Percentiles rank a stretch among this genome's conserved stretches.
These are phyloP conservation scores for Diaporthe caulivora DNA, from an alignment of 2,329 filamentous ascomycete genomes.

Conservation along the genomic window DNA sequence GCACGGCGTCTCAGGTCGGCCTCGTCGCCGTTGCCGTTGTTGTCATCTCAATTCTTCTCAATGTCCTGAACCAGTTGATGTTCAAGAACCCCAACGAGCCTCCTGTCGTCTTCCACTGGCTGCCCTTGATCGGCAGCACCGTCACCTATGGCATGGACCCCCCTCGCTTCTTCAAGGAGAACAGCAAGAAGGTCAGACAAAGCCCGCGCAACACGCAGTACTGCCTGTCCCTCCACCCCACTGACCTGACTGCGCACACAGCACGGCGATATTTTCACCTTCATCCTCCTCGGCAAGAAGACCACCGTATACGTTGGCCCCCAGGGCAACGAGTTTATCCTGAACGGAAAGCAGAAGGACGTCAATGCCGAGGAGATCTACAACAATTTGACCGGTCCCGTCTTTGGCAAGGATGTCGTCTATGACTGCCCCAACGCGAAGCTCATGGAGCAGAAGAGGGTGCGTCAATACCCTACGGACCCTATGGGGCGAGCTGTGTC, in stretches of 20 bases:
- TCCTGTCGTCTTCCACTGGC: constrained; percentile 83
- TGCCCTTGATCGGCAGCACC: constrained; percentile 89
- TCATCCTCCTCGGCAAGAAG: constrained; percentile 63
- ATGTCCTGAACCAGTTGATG: constrained; percentile 83
- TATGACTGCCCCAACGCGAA: constrained; percentile 89
- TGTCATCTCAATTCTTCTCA: constrained; percentile 74
- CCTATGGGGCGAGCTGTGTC: neutral
- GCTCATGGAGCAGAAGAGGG: constrained; percentile 91
- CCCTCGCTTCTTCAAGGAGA: constrained; percentile 84
- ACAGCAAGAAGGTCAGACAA: constrained; percentile 72
- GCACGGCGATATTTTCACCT: constrained; percentile 67
- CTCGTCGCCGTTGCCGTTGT: constrained; percentile 59
- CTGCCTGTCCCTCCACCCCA: neutral
- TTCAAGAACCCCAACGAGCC: constrained; percentile 86
- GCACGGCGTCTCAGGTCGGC: constrained; percentile 60
- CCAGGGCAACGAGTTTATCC: constrained; percentile 67
- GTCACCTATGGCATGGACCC: constrained; percentile 96
- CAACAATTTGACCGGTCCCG: constrained; percentile 62
- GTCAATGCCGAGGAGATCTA: constrained; percentile 69
- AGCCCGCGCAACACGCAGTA: neutral
- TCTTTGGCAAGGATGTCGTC: constrained; percentile 82
- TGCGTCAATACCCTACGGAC: constrained; percentile 45
- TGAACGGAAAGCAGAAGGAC: constrained; percentile 66
- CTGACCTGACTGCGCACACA: constrained; percentile 43
- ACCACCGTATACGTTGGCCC: constrained; percentile 64